Percentiles rank a stretch among this genome's conserved stretches.
phyloP scores from a whole-genome alignment of 352 stramenopile genomes.

The Pythium sukuiense region DNA sequence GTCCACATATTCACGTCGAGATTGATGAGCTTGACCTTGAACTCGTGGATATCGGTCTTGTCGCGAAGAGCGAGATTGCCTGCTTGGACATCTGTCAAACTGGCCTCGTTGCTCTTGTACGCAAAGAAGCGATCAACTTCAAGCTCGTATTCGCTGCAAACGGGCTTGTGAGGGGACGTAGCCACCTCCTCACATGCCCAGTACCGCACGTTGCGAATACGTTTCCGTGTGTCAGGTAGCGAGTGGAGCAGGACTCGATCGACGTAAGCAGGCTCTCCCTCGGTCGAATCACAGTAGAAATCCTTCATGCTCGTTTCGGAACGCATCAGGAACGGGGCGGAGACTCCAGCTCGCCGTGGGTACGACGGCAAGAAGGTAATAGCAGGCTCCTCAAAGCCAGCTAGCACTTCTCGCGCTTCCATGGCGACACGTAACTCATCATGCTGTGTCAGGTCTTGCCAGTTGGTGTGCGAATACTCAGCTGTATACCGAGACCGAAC shows the following conservation, averaged over 20 bases:
- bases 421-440: constrained; percentile 71
- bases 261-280: constrained; percentile 52
- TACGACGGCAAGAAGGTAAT: constrained; percentile 80
- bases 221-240: constrained; percentile 57
- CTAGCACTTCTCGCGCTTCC: constrained; percentile 82
- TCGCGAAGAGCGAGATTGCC: constrained; percentile 58
- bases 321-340: constrained; percentile 70
- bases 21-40: constrained; percentile 73
- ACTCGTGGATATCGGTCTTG: constrained; percentile 64
- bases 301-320: constrained; percentile 52
- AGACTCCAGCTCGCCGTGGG: constrained; percentile 53
- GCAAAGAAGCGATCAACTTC: constrained; percentile 75
- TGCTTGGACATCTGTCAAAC: constrained; percentile 39
- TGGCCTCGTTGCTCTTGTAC: constrained; percentile 62
- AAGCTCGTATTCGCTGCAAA: constrained; percentile 72
- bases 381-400: constrained; percentile 75
- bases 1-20: constrained; percentile 80
- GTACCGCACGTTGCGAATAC: constrained; percentile 56
- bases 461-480: constrained; percentile 61
- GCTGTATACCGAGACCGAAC: constrained; percentile 6
- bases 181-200: constrained; percentile 66
- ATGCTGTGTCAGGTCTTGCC: constrained; percentile 72
- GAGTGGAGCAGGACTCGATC: constrained; percentile 74
- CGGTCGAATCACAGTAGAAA: constrained; percentile 41
- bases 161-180: constrained; percentile 70